A percentile compares a stretch with the other conserved stretches of the same genome.
phyloP scores from a whole-genome alignment of 1,139 yeast species.

The Geotrichum siamense region DNA sequence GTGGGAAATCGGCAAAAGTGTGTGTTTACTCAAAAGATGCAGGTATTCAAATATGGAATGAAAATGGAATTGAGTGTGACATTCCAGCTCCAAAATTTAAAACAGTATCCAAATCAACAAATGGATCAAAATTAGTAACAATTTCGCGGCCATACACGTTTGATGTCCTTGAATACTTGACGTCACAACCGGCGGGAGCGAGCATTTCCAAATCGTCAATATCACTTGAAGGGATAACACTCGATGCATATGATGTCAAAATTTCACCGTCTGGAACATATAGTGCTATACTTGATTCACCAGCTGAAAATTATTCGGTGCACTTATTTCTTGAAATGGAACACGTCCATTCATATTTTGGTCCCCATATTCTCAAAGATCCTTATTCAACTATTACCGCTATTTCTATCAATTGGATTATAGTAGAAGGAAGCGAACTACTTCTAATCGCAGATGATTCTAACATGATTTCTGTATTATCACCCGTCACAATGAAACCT shows the following conservation, averaged over 20 bases:
- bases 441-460: conserved; percentile 24
- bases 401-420: conserved; percentile 19
- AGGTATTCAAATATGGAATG: conserved; percentile 13
- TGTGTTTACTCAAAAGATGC: conserved; percentile 4
- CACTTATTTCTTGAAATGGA: conserved; percentile 22
- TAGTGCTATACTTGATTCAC: conserved; percentile 27
- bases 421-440: conserved; percentile 17
- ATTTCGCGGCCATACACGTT: conserved; percentile 7
- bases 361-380: conserved; percentile 15
- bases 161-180: conserved; percentile 6
- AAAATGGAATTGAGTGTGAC: conserved; percentile 10
- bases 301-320: conserved; percentile 26
- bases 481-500: conserved; percentile 20
- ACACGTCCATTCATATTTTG: conserved; percentile 19
- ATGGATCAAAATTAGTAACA: background rate
- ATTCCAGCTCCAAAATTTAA: conserved; percentile 4
- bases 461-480: conserved; percentile 21
- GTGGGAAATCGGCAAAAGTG: background rate
- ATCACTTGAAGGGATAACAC: conserved; percentile 19
- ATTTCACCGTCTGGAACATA: conserved; percentile 25
- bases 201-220: background rate
- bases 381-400: conserved; percentile 20
- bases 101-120: background rate
- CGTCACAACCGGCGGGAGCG: background rate
- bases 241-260: conserved; percentile 23